Evolutionary conservation across 2,329 filamentous ascomycete species (phyloP).

Genomic region (Aspergillus melleus): DNA sequence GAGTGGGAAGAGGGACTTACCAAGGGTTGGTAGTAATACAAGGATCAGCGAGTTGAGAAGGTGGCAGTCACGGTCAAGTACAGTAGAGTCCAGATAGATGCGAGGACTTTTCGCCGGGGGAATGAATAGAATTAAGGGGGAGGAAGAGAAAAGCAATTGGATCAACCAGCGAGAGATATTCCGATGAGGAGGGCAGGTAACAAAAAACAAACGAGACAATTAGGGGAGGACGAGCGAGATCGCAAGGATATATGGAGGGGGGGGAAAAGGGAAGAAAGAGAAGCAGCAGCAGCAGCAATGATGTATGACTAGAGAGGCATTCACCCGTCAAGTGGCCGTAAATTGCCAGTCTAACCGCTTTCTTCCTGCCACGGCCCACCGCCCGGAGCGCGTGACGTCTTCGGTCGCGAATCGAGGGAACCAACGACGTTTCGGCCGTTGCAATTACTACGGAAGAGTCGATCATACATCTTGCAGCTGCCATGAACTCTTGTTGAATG

Average conservation of each 20-base stretch:
- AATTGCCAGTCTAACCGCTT: constrained; percentile 20
- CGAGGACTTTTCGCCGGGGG: background rate
- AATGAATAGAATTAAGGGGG: background rate
- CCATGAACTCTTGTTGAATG: constrained; percentile 5
- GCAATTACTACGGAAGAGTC: no score
- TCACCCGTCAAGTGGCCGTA: constrained; percentile 20
- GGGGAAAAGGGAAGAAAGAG: background rate
- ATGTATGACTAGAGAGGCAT: constrained; percentile 29
- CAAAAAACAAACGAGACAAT: background rate
- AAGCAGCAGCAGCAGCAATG: constrained; percentile 22
- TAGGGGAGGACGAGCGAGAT: background rate
- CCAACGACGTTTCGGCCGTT: constrained; percentile 18
- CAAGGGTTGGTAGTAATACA: background rate
- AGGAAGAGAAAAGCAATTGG: background rate
- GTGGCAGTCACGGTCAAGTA: background rate
- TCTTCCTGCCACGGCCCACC: constrained; percentile 37
- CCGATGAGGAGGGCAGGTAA: background rate
- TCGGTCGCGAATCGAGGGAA: constrained; percentile 25
- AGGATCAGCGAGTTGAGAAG: background rate
- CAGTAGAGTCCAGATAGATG: background rate
- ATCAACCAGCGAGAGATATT: background rate
- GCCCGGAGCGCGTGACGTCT: constrained; percentile 33
- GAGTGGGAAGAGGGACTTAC: background rate
- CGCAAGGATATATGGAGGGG: constrained; percentile 1
- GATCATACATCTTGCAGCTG: no score